These are phyloP conservation scores for Nemania sp. DNA, from an alignment of 2,329 filamentous ascomycete species.

Conservation along the genomic window DNA sequence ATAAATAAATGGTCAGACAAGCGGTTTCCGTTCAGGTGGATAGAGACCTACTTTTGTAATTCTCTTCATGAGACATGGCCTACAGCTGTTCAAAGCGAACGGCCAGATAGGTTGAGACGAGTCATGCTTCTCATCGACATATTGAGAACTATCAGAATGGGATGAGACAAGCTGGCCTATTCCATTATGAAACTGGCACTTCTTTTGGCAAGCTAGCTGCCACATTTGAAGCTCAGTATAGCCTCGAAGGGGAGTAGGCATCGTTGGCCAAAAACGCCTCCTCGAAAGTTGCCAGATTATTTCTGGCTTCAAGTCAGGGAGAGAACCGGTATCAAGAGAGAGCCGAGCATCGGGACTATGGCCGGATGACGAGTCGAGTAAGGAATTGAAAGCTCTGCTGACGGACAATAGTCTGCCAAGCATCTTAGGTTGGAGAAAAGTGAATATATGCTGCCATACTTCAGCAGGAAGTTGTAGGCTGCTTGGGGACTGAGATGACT, in stretches of 20 bases:
- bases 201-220: slow-evolving; percentile 63
- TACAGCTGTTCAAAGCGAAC: slow-evolving; percentile 69
- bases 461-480: slow-evolving; percentile 51
- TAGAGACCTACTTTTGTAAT: slow-evolving; percentile 64
- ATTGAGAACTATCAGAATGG: slow-evolving; percentile 50
- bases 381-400: slow-evolving; percentile 67
- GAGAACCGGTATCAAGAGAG: slow-evolving; percentile 42
- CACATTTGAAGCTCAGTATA: slow-evolving; percentile 77
- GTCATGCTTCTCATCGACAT: slow-evolving; percentile 62
- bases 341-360: slow-evolving; percentile 32
- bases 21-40: slow-evolving; percentile 4
- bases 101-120: slow-evolving; percentile 70
- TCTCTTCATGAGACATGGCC: slow-evolving; percentile 61
- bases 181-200: slow-evolving; percentile 70
- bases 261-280: slow-evolving; percentile 64
- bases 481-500: slow-evolving; percentile 17
- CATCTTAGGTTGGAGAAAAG: slow-evolving; percentile 63
- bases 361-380: slow-evolving; percentile 55
- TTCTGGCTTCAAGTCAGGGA: slow-evolving; percentile 56
- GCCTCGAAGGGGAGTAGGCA: slow-evolving; percentile 68
- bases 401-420: slow-evolving; percentile 68
- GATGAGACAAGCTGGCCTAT: slow-evolving; percentile 33
- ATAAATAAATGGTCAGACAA: slow-evolving; percentile 29
- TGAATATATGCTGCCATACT: slow-evolving; percentile 73
- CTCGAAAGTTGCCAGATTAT: slow-evolving; percentile 72